Conservation (phyloP, 176 grass and related monocot genomes). For the Lolium rigidum region DNA sequence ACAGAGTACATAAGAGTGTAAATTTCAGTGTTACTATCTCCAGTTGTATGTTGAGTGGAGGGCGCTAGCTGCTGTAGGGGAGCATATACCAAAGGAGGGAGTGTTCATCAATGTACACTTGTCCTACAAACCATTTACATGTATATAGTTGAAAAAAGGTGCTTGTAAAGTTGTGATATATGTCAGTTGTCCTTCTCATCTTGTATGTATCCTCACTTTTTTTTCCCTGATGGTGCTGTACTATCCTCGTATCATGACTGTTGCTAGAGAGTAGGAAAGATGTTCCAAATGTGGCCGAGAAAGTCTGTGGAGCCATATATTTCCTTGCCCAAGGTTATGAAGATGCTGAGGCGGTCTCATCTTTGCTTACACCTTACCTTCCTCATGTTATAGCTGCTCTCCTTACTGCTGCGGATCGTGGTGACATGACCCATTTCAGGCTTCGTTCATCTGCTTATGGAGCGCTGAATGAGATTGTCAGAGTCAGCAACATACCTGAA, state of each 20-base stretch:
- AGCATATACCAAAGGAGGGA: neutral
- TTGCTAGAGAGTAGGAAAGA: too few relatives aligned
- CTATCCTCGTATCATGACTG: neutral
- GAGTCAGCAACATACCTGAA: conserved; percentile 69
- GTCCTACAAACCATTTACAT: conserved; percentile 1
- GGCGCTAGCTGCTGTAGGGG: conserved; percentile 12
- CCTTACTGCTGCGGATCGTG: conserved; percentile 68
- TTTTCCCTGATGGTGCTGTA: neutral
- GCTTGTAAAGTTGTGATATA: conserved; percentile 29
- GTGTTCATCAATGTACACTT: conserved; percentile 20
- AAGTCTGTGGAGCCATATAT: too few relatives aligned
- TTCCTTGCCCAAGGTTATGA: conserved; percentile 59
- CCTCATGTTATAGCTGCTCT: conserved; percentile 72
- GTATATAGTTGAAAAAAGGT: conserved; percentile 21
- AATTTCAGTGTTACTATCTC: conserved; percentile 30
- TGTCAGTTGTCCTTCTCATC: neutral
- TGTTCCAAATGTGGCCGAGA: too few relatives aligned
- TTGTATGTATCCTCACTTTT: neutral
- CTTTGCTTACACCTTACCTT: conserved; percentile 77
- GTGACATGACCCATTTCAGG: conserved; percentile 58
- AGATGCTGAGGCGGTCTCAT: conserved; percentile 57
- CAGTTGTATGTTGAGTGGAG: conserved; percentile 20
- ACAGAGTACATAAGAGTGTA: conserved; percentile 40
- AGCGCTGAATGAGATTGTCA: conserved; percentile 88
- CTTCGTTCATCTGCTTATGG: conserved; percentile 81